Conservation (phyloP, 2,329 filamentous ascomycete species). For the Fusarium brevicatenulatum region DNA sequence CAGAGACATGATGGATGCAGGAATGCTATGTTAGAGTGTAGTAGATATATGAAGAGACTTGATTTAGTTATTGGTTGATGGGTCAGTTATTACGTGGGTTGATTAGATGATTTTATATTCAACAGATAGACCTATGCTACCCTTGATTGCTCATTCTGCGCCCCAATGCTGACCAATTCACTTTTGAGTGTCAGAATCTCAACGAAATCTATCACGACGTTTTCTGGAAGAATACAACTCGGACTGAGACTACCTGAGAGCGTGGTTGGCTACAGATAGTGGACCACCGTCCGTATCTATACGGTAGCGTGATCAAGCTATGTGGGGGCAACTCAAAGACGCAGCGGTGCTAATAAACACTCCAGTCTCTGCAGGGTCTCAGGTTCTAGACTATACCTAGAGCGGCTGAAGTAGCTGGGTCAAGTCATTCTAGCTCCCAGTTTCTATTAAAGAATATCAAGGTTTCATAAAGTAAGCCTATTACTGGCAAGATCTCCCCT, state of each 20-base stretch:
- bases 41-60: not conserved
- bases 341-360: not conserved
- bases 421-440: accelerated
- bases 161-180: not conserved
- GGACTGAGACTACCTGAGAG: not conserved
- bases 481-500: accelerated
- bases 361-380: not conserved
- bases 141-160: accelerated
- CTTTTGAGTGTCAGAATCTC: no score
- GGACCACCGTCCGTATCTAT: not conserved
- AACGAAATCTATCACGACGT: not conserved
- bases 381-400: not conserved
- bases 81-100: not conserved
- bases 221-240: not conserved
- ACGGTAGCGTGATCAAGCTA: not conserved
- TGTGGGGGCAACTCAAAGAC: not conserved
- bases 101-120: not conserved
- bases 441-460: accelerated
- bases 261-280: not conserved
- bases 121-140: not conserved
- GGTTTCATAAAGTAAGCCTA: accelerated
- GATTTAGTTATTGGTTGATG: not conserved
- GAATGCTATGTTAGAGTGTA: no score
- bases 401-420: not conserved
- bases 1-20: not conserved